Conservation (phyloP, 208 protist species). For the Crithidia thermophila region DNA sequence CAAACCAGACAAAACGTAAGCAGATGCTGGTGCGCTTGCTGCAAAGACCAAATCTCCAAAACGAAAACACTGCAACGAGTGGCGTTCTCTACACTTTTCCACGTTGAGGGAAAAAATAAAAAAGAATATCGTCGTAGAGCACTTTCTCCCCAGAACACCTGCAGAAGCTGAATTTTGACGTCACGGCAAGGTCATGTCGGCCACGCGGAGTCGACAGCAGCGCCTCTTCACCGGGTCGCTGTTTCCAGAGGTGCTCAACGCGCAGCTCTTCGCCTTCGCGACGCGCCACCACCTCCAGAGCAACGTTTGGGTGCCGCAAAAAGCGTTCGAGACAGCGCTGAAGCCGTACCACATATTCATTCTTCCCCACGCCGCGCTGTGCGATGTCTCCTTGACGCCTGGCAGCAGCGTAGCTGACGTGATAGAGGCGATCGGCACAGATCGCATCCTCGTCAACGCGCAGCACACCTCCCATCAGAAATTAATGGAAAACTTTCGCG, state of each 20-base stretch:
- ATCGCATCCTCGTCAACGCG: conserved; percentile 73
- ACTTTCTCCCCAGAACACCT: too few species aligned
- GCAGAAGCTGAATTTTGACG: too few species aligned
- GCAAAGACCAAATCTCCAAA: too few species aligned
- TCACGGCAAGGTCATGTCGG: too few species aligned
- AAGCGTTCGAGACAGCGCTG: conserved; percentile 40
- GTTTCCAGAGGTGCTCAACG: conserved; percentile 71
- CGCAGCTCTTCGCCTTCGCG: conserved; percentile 57
- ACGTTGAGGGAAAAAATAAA: too few species aligned
- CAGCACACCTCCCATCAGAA: conserved; percentile 61
- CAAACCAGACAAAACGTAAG: too few species aligned
- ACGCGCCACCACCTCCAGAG: conserved; percentile 55
- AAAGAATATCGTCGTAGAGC: too few species aligned
- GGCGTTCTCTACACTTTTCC: too few species aligned
- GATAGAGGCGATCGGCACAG: conserved; percentile 31
- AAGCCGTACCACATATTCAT: conserved; percentile 44
- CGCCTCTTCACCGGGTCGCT: conserved; percentile 77
- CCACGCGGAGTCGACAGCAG: conserved; percentile 29
- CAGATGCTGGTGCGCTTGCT: too few species aligned
- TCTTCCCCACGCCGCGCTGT: conserved; percentile 68
- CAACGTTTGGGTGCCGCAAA: conserved; percentile 70
- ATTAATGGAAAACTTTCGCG: conserved; percentile 63
- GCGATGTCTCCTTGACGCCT: conserved; percentile 47
- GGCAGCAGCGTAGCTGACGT: conserved; percentile 24
- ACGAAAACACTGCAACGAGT: too few species aligned